Conservation (phyloP, 169 alveolate genomes). For the Plasmodium gonderi region DNA sequence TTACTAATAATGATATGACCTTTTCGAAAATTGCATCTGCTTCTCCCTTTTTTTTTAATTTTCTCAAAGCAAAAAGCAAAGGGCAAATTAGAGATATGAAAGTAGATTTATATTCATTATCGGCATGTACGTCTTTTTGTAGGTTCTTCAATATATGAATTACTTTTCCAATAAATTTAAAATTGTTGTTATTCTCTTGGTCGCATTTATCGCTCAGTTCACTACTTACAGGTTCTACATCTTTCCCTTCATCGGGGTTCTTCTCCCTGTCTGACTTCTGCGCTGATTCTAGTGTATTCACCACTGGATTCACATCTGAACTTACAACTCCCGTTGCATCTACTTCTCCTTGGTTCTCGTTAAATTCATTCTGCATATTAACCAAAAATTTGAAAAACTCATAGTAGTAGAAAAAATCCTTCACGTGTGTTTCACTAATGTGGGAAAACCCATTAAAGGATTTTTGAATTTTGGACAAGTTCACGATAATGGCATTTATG, state of each 20-base stretch:
- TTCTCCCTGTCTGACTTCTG: not conserved
- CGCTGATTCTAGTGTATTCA: not conserved
- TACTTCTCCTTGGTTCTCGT: not conserved
- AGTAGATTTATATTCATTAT: constrained; percentile 57
- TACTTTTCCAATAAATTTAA: constrained; percentile 4
- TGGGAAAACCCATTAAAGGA: constrained; percentile 59
- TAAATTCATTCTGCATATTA: constrained; percentile 30
- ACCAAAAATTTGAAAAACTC: constrained; percentile 68
- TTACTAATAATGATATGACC: constrained; percentile 23
- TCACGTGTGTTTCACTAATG: constrained; percentile 27
- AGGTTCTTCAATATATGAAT: constrained; percentile 27
- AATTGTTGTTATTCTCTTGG: not conserved
- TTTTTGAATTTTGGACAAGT: constrained; percentile 55
- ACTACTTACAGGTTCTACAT: not conserved
- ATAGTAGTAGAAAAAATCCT: constrained; percentile 44
- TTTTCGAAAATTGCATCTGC: constrained; percentile 4
- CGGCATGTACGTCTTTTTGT: constrained; percentile 48
- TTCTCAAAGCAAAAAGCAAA: constrained; percentile 35
- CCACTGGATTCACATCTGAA: no score
- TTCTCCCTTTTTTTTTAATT: constrained; percentile 26
- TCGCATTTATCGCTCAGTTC: not conserved
- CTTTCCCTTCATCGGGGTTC: not conserved
- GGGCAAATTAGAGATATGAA: constrained; percentile 63
- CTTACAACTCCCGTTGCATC: not conserved
- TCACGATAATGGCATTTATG: constrained; percentile 66